phyloP scores from a whole-genome alignment of 176 grass and related monocot species.

The Typha latifolia region DNA sequence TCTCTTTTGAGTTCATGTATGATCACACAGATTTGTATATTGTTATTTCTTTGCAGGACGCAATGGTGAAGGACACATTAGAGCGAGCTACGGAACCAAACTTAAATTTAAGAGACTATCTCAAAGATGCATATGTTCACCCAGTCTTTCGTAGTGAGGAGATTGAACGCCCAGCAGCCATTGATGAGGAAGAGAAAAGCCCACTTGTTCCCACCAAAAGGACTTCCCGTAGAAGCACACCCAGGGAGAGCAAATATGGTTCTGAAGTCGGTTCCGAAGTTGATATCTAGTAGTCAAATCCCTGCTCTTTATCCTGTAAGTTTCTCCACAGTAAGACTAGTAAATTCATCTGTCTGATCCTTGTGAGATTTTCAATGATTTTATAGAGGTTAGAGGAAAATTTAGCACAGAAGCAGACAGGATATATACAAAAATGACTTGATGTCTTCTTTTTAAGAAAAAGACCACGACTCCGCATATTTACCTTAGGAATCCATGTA shows the following conservation, averaged over 20 bases:
- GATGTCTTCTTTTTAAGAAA: too few relatives aligned
- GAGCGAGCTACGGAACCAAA: constrained; percentile 66
- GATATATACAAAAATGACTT: too few relatives aligned
- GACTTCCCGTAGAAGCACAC: constrained; percentile 42
- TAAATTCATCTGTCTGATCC: too few relatives aligned
- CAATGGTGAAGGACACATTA: constrained; percentile 92
- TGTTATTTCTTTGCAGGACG: constrained; percentile 58
- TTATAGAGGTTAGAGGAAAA: too few relatives aligned
- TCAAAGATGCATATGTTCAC: constrained; percentile 81
- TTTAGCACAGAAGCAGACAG: too few relatives aligned
- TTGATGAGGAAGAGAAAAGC: constrained; percentile 66
- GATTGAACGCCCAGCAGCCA: constrained; percentile 20
- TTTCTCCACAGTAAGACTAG: too few relatives aligned
- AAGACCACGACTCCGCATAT: too few relatives aligned
- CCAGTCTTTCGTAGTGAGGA: constrained; percentile 61
- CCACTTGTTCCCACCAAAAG: constrained; percentile 49
- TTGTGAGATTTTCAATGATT: too few relatives aligned
- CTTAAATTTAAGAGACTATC: constrained; percentile 80
- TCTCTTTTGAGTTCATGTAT: background rate
- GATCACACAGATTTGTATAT: background rate
- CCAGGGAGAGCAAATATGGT: constrained; percentile 43
- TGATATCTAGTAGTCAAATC: constrained; percentile 11
- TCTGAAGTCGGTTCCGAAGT: constrained; percentile 46
- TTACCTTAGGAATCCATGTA: too few relatives aligned
- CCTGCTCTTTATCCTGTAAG: too few relatives aligned